Evolutionary conservation across 1,139 yeast genomes (phyloP).

Genomic region (Hansenula anomala): DNA sequence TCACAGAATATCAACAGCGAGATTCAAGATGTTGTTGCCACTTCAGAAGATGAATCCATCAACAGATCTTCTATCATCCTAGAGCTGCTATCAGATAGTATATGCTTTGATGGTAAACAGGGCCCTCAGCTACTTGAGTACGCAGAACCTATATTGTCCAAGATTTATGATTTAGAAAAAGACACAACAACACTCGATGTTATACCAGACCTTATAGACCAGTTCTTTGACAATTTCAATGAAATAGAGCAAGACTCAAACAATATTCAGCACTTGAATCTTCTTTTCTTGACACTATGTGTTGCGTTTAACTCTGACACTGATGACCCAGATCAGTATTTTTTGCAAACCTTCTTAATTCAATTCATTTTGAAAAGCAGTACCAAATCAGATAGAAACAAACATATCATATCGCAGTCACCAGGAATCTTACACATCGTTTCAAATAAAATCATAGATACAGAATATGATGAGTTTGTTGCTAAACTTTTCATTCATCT

Average conservation of each 20-base stretch:
- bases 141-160: background rate
- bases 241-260: background rate
- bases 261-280: background rate
- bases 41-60: background rate
- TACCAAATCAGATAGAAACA: background rate
- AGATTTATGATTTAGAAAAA: background rate
- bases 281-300: background rate
- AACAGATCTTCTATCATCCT: background rate
- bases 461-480: no score
- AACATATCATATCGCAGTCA: background rate
- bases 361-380: background rate
- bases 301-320: background rate
- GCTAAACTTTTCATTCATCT: background rate
- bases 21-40: background rate
- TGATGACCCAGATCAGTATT: background rate
- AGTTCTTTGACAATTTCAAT: slow-evolving; percentile 1
- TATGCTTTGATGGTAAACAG: background rate
- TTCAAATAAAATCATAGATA: background rate
- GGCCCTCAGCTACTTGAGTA: background rate
- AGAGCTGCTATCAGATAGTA: background rate
- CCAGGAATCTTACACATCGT: background rate
- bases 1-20: background rate
- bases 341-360: background rate
- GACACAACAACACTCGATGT: background rate
- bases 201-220: slow-evolving; percentile 1